These are phyloP conservation scores for Digitaria exilis DNA, from an alignment of 202 grass and related monocot genomes.

Conservation along the genomic window DNA sequence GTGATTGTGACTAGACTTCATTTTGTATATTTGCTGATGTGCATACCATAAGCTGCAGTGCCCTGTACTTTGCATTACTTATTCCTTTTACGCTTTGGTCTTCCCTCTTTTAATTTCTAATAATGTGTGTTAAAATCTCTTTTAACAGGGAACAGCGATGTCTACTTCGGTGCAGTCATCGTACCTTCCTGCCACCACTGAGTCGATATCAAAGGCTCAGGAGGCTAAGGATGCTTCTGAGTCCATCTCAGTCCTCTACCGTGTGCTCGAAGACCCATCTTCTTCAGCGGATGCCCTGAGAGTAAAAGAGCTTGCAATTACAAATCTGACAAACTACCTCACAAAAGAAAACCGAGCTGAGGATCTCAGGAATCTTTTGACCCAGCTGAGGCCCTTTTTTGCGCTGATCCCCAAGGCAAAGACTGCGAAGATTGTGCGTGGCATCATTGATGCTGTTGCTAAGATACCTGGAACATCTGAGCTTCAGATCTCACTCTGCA, in stretches of 20 bases:
- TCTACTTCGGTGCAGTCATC: conserved; percentile 58
- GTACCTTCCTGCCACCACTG: conserved; percentile 71
- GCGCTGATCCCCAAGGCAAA: conserved; percentile 84
- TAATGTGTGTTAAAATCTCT: not conserved
- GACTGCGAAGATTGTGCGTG: conserved; percentile 92
- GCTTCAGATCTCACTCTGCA: conserved; percentile 87
- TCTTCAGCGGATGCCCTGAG: conserved; percentile 72
- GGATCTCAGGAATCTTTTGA: conserved; percentile 79
- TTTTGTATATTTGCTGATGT: not conserved
- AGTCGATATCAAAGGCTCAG: conserved; percentile 65
- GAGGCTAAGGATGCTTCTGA: conserved; percentile 70
- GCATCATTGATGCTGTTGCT: conserved; percentile 81
- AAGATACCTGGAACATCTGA: conserved; percentile 85
- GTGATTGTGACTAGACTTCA: not conserved
- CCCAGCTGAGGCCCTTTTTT: conserved; percentile 86
- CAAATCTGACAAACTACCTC: conserved; percentile 73
- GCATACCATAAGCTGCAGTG: not conserved
- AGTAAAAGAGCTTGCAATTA: conserved; percentile 83
- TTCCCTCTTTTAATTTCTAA: not conserved
- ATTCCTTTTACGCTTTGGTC: not conserved
- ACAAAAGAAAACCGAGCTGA: conserved; percentile 78
- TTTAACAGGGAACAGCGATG: conserved; percentile 23
- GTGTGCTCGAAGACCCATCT: conserved; percentile 73
- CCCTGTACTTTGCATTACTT: not conserved
- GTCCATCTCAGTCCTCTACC: conserved; percentile 87